phyloP scores from a whole-genome alignment of 108 stramenopile species.

The Aurantiochytrium sp. region DNA sequence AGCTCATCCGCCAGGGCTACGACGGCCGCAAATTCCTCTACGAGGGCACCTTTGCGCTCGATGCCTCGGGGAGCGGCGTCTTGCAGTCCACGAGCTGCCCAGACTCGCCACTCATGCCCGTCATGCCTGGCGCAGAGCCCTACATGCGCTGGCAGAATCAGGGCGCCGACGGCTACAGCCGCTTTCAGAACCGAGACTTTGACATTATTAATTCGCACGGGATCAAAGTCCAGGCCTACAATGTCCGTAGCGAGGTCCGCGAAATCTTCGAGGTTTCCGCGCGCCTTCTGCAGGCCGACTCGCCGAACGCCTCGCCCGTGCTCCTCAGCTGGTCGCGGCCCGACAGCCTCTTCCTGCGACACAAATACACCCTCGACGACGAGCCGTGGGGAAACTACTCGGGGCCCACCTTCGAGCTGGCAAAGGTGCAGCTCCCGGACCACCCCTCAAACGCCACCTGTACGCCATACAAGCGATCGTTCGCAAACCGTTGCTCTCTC shows the following conservation, averaged over 20 bases:
- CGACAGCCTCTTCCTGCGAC: neutral
- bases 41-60: neutral
- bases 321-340: neutral
- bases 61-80: neutral
- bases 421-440: neutral
- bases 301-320: neutral
- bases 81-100: slow-evolving; percentile 17
- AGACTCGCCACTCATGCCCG: neutral
- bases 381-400: slow-evolving; percentile 15
- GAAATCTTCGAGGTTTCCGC: slow-evolving; percentile 4
- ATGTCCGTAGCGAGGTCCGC: neutral
- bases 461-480: neutral
- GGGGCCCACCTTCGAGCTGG: neutral
- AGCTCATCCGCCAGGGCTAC: neutral
- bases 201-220: neutral
- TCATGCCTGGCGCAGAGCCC: neutral
- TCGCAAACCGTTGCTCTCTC: neutral
- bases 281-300: neutral
- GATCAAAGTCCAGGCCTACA: neutral
- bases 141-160: neutral
- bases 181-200: neutral
- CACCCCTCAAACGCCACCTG: neutral
- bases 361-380: neutral
- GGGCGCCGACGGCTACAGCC: neutral
- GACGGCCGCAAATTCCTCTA: neutral